These are phyloP conservation scores for Coniosporium tulheliwenetii DNA, from an alignment of 2,329 filamentous ascomycete species.

Conservation along the genomic window DNA sequence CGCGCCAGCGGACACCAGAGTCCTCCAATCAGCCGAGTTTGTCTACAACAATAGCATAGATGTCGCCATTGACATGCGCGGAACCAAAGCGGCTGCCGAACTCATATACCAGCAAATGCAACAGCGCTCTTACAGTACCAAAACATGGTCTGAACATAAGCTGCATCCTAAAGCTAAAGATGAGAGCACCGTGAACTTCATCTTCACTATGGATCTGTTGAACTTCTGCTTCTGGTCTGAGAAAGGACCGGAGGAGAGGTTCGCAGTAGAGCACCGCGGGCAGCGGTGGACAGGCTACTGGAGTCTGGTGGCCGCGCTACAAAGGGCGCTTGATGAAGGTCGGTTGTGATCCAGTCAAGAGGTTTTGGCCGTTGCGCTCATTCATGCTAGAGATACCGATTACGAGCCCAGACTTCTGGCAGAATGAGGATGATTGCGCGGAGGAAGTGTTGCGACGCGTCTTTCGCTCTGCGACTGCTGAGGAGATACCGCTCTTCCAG, in stretches of 20 bases:
- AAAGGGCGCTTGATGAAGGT: conserved; percentile 81
- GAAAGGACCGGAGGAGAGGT: conserved; percentile 51
- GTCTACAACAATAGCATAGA: conserved; percentile 89
- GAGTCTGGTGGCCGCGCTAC: conserved; percentile 77
- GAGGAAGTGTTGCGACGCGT: conserved; percentile 58
- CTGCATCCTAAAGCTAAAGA: conserved; percentile 76
- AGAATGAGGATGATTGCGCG: conserved; percentile 58
- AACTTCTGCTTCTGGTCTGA: conserved; percentile 98
- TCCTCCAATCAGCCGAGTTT: conserved; percentile 68
- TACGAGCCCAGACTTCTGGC: conserved; percentile 78
- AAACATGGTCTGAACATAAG: conserved; percentile 77
- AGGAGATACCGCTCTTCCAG: conserved; percentile 71
- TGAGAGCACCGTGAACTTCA: conserved; percentile 70
- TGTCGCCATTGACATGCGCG: conserved; percentile 70
- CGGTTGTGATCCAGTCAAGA: conserved; percentile 10
- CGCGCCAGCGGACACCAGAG: conserved; percentile 57
- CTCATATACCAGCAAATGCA: conserved; percentile 72
- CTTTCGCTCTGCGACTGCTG: conserved; percentile 74
- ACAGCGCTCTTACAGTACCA: conserved; percentile 65
- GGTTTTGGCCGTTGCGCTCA: background rate
- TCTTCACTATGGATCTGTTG: conserved; percentile 92
- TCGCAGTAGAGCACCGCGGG: conserved; percentile 66
- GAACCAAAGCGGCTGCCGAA: conserved; percentile 68
- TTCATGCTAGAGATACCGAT: conserved; percentile 61
- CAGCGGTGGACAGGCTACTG: conserved; percentile 88